Evolutionary conservation across 805 yeast species (phyloP).

Genomic region (Nakazawaea ishiwadae): DNA sequence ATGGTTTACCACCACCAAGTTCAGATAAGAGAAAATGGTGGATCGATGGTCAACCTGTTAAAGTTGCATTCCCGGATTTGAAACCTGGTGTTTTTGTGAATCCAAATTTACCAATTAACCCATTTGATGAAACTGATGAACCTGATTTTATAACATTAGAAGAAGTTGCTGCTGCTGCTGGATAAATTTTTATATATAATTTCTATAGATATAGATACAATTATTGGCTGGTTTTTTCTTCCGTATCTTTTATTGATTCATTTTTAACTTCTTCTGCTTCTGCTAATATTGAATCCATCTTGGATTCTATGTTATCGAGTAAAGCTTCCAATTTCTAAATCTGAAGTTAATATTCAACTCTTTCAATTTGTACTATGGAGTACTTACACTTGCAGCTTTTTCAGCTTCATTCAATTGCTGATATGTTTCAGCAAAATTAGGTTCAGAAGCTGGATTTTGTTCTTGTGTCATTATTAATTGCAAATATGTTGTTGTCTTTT

Average conservation of each 20-base stretch:
- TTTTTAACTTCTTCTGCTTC: conserved; percentile 32
- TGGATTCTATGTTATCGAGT: conserved; percentile 61
- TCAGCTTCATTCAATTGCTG: conserved; percentile 66
- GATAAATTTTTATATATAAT: no score
- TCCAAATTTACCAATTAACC: conserved; percentile 67
- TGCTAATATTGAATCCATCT: conserved; percentile 51
- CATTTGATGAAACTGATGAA: conserved; percentile 51
- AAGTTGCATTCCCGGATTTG: conserved; percentile 50
- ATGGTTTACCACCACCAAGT: conserved; percentile 81
- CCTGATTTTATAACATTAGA: conserved; percentile 42
- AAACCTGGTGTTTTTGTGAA: conserved; percentile 52
- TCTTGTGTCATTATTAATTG: conserved; percentile 28
- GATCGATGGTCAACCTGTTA: conserved; percentile 77
- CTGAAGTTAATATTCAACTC: background rate
- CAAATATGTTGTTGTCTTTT: no score
- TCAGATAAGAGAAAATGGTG: conserved; percentile 87
- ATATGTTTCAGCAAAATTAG: conserved; percentile 48
- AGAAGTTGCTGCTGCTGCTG: background rate
- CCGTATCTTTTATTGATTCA: background rate
- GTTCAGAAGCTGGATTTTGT: conserved; percentile 20
- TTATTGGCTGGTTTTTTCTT: background rate
- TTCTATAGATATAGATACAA: background rate
- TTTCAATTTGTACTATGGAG: background rate
- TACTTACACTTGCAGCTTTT: conserved; percentile 46
- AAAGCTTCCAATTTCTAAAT: conserved; percentile 48